A percentile compares a stretch with the other conserved stretches of the same genome.
Conservation (phyloP, 2,329 filamentous ascomycete genomes). For the Ascochyta lentis region DNA sequence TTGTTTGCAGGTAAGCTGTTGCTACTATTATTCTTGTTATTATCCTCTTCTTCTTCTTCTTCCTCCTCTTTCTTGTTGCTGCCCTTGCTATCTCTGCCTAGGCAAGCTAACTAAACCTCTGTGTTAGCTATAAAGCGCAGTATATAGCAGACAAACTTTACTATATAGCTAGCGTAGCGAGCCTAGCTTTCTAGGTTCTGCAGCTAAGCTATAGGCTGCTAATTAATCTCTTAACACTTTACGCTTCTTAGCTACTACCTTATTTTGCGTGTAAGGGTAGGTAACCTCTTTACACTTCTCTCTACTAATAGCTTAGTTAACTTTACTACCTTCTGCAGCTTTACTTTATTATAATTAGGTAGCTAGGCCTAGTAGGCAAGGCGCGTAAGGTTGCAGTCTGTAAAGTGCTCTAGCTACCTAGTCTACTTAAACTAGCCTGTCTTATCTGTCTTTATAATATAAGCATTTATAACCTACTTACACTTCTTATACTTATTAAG, state of each 20-base stretch:
- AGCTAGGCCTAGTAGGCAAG: not conserved
- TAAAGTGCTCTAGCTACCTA: not conserved
- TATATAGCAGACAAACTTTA: not conserved
- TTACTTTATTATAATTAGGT: accelerated
- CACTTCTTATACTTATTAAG: not conserved
- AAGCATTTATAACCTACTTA: no score
- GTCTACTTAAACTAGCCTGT: not conserved
- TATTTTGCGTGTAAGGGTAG: not conserved
- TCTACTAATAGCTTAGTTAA: not conserved
- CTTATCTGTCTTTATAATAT: not conserved
- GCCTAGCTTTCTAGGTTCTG: not conserved
- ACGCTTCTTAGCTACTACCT: not conserved
- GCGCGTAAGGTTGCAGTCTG: not conserved
- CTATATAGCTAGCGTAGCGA: not conserved
- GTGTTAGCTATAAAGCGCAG: not conserved
- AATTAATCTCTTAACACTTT: not conserved
- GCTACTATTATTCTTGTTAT: no score
- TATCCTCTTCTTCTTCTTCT: no score
- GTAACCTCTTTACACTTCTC: not conserved
- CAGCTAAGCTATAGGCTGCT: not conserved
- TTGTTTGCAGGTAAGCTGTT: no score
- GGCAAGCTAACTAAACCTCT: not conserved
- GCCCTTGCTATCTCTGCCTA: not conserved
- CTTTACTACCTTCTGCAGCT: not conserved
- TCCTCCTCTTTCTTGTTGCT: not conserved